Base-by-base conservation (phyloP, 805 yeast genomes). In the Kodamaea hsintzibuensis region DNA sequence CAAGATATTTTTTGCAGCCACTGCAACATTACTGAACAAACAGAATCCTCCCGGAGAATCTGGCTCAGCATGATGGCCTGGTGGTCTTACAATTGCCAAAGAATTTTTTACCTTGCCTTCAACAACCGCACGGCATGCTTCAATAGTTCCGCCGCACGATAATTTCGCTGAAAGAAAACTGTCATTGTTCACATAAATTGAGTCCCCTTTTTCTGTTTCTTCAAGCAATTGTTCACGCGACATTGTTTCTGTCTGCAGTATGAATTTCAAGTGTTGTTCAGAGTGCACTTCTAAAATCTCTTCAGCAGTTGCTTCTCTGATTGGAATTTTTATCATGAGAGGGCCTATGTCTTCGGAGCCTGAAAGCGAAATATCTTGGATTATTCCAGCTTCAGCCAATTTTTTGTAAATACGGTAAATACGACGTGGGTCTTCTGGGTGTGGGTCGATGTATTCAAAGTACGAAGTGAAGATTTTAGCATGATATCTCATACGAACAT, bases 21-120 rank as follows among this genome's bases (percentile, higher is more conserved):
- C 97, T 0, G 98, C 97, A 19, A 95, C 99, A 65, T 95, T 95
- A 57, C 96, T 88, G 67, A 95, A 95, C 46, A 95, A 76, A 73
- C 99, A 95, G 68, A 95, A 95, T 12, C 99, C 99, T 47, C 97
- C 98, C 0, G 99, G 96, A 13, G 91, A 77, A 60, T 90, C 95
- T 1, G 99, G 99, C 66, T 96, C 99, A 0, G 99, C 98, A 67
- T 95, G 99, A 73, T 95, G 99, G 6, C 99, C 99, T 0, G 99
- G 99, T 1, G 99, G 99, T 60, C 99, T 83, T 13, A 95, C 97
- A 7, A 95, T 89, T 0, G 99, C 99, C 49, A 95, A 66, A 0
- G 98, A 86, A 67, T 95, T 95, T 65, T 91, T 91, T 30, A 93
- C 98, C 53, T 80, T 76, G 2, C 97, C 96, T 67, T 92, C 98